Evolutionary conservation across 1,284 basidiomycete species (phyloP).

Genomic region (Melampsora larici-populina): DNA sequence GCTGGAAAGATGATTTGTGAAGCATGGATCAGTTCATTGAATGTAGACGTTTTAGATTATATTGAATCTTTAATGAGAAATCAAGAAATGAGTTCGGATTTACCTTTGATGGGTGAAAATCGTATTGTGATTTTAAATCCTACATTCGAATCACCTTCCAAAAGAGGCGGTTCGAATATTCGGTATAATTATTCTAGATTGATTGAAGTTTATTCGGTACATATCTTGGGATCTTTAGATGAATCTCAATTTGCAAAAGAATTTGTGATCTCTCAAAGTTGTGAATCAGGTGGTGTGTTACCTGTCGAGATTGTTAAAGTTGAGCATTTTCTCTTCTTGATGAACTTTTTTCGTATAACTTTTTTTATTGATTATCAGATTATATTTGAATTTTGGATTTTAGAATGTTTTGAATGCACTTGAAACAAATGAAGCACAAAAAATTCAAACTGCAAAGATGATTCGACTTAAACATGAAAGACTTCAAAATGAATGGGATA

Average conservation of each 20-base stretch:
- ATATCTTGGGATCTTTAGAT: slow-evolving; percentile 11
- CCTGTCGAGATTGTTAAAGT: slow-evolving; percentile 8
- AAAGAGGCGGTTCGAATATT: background rate
- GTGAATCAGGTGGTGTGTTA: background rate
- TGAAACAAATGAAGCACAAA: background rate
- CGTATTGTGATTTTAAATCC: background rate
- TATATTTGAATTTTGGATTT: background rate
- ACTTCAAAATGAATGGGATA: background rate
- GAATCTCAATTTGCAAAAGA: background rate
- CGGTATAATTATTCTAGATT: background rate
- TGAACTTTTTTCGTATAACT: background rate
- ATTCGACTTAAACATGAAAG: background rate
- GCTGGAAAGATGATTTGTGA: slow-evolving; percentile 5
- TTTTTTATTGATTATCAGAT: background rate
- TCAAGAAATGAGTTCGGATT: background rate
- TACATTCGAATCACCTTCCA: background rate
- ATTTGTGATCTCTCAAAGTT: slow-evolving; percentile 7
- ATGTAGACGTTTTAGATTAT: background rate
- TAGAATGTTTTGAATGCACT: background rate
- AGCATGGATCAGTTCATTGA: slow-evolving; percentile 6
- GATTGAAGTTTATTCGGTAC: slow-evolving; percentile 18
- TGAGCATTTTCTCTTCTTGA: background rate
- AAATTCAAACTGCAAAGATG: background rate
- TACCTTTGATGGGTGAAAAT: background rate
- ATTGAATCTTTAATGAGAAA: background rate